A percentile compares a stretch with the other conserved stretches of the same genome.
These are phyloP conservation scores for Entelexis paramagnoliae DNA, from an alignment of 1,139 yeast genomes.

Conservation along the genomic window DNA sequence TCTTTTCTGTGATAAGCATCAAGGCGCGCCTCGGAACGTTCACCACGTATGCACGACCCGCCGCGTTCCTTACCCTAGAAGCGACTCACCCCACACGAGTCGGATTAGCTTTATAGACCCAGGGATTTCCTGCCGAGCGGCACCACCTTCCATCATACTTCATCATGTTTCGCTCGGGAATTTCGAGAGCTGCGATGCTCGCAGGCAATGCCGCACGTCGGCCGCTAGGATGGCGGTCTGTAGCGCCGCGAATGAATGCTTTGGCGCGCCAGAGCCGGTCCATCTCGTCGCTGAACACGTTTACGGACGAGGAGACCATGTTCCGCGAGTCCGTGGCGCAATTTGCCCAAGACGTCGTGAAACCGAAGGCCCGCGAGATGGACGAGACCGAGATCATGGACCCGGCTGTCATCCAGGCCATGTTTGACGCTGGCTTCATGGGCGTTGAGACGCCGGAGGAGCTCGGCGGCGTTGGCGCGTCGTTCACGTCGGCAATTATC, in stretches of 20 bases:
- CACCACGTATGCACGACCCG: no score
- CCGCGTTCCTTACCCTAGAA: no score
- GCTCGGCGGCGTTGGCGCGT: constrained; percentile 39
- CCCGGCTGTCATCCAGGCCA: constrained; percentile 30
- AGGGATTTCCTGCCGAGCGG: no score
- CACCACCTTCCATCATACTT: neutral
- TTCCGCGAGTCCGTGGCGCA: constrained; percentile 35
- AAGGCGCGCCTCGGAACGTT: no score
- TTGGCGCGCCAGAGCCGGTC: constrained; percentile 3
- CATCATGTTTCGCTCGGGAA: neutral
- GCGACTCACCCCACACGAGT: neutral
- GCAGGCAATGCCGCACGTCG: neutral
- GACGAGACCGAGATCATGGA: constrained; percentile 39
- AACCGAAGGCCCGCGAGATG: constrained; percentile 37
- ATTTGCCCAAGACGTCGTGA: constrained; percentile 36
- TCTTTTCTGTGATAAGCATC: no score
- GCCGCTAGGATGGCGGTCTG: neutral
- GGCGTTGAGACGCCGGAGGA: constrained; percentile 40
- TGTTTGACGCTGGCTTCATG: constrained; percentile 39
- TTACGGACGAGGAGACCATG: constrained; percentile 37
- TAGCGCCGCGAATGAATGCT: neutral
- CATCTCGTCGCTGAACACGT: constrained; percentile 23
- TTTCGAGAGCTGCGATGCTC: neutral
- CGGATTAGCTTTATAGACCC: no score
- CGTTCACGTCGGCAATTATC: constrained; percentile 38